These are phyloP conservation scores for Aphanocladium album DNA, from an alignment of 2,329 filamentous ascomycete species.

Conservation along the genomic window DNA sequence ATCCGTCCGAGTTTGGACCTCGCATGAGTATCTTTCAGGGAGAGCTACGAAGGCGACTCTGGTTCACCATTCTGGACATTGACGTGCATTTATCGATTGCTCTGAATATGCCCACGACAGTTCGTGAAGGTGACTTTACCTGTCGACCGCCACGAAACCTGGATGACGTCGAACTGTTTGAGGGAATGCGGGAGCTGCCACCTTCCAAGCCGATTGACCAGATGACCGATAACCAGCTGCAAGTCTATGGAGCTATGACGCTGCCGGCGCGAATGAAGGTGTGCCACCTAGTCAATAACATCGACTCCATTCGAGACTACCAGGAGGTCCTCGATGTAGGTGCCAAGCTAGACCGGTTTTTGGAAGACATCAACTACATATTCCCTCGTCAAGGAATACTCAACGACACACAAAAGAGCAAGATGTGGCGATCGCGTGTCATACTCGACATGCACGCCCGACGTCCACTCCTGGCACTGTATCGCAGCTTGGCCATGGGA, in stretches of 20 bases:
- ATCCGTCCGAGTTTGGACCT: constrained; percentile 48
- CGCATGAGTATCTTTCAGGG: constrained; percentile 46
- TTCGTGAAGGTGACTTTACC: constrained; percentile 50
- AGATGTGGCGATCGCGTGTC: constrained; percentile 47
- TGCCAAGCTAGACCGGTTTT: constrained; percentile 46
- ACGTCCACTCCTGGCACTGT: constrained; percentile 46
- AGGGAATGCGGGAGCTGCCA: constrained; percentile 45
- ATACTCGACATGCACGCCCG: constrained; percentile 52
- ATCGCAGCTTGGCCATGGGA: constrained; percentile 51
- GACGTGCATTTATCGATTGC: constrained; percentile 51
- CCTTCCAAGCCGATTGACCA: constrained; percentile 46
- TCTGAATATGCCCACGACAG: constrained; percentile 45
- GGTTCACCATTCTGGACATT: constrained; percentile 53
- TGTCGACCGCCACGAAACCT: constrained; percentile 50
- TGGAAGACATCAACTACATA: constrained; percentile 51
- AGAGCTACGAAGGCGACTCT: constrained; percentile 50
- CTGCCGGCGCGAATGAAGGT: constrained; percentile 45
- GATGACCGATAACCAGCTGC: constrained; percentile 48
- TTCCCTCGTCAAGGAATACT: constrained; percentile 42
- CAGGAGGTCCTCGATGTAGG: constrained; percentile 49
- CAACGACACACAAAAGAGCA: constrained; percentile 40
- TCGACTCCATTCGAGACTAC: constrained; percentile 50
- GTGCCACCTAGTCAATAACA: constrained; percentile 44
- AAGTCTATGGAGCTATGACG: constrained; percentile 49
- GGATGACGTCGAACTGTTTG: constrained; percentile 45